Evolutionary conservation across 2,329 filamentous ascomycete genomes (phyloP).

Genomic region (Macrophomina tecta): DNA sequence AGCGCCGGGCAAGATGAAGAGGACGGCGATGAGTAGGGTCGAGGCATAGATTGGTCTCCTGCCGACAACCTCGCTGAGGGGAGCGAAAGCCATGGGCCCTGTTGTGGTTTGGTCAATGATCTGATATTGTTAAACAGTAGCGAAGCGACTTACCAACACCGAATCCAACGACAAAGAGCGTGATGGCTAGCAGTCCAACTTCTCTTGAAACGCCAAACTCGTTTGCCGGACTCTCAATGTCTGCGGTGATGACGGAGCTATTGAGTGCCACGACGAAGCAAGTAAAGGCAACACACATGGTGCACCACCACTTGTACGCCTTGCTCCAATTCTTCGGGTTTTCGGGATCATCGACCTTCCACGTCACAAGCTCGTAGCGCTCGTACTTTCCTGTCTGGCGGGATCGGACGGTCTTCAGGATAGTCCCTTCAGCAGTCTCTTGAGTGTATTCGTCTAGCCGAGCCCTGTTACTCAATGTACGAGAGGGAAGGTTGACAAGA

Average conservation of each 20-base stretch:
- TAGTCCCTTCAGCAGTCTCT: constrained; percentile 67
- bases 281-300: constrained; percentile 76
- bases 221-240: constrained; percentile 67
- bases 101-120: background rate
- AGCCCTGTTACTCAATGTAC: constrained; percentile 64
- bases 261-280: constrained; percentile 57
- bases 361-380: constrained; percentile 70
- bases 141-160: constrained; percentile 63
- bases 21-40: constrained; percentile 71
- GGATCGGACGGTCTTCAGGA: constrained; percentile 61
- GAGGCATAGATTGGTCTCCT: constrained; percentile 72
- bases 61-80: constrained; percentile 76
- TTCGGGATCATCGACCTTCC: constrained; percentile 71
- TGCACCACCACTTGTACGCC: constrained; percentile 76
- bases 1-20: constrained; percentile 83
- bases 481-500: constrained; percentile 66
- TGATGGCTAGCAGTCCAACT: constrained; percentile 73
- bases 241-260: constrained; percentile 79
- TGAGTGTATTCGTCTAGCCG: constrained; percentile 68
- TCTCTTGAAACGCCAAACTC: constrained; percentile 74
- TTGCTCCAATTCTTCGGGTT: constrained; percentile 90
- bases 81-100: constrained; percentile 81
- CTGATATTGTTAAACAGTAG: background rate
- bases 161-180: constrained; percentile 81
- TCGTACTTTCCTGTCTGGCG: constrained; percentile 58